These are phyloP conservation scores for Paramecium caudatum DNA, from an alignment of 73 alveolate genomes.

Conservation along the genomic window DNA sequence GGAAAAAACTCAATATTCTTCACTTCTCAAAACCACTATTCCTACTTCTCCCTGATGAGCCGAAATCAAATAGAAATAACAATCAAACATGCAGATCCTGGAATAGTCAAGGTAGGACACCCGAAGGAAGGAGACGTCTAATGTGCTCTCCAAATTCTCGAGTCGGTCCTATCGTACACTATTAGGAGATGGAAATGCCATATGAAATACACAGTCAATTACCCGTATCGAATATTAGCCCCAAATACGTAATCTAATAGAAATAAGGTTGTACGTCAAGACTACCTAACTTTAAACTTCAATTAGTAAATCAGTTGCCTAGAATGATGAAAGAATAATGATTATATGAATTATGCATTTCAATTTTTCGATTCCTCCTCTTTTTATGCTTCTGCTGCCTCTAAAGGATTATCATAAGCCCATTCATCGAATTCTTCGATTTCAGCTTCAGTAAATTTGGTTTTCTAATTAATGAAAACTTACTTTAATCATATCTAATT, in stretches of 20 bases:
- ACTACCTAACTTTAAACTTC: conserved; percentile 16
- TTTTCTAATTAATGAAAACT: not conserved
- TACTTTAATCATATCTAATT: not conserved
- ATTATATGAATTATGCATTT: not conserved
- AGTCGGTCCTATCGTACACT: not conserved
- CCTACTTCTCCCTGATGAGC: not conserved
- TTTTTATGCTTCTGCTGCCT: conserved; percentile 38
- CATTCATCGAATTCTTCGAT: conserved; percentile 65
- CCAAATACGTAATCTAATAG: not conserved
- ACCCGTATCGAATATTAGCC: conserved; percentile 15
- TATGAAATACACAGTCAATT: conserved; percentile 10
- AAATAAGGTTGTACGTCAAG: conserved; percentile 15
- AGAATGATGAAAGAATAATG: conserved; percentile 9
- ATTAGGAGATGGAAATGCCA: not conserved
- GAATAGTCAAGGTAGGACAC: not conserved
- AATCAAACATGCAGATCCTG: not conserved
- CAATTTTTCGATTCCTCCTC: conserved; percentile 28
- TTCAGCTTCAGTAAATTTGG: conserved; percentile 27
- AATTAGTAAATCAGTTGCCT: not conserved
- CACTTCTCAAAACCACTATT: conserved; percentile 24
- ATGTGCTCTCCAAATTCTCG: conserved; percentile 22
- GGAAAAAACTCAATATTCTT: not conserved
- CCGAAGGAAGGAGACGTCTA: not conserved
- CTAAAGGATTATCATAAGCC: conserved; percentile 56
- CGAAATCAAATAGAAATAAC: not conserved